Base-by-base conservation (phyloP, 176 grass and related monocot species). In the Musa troglodytarum region DNA sequence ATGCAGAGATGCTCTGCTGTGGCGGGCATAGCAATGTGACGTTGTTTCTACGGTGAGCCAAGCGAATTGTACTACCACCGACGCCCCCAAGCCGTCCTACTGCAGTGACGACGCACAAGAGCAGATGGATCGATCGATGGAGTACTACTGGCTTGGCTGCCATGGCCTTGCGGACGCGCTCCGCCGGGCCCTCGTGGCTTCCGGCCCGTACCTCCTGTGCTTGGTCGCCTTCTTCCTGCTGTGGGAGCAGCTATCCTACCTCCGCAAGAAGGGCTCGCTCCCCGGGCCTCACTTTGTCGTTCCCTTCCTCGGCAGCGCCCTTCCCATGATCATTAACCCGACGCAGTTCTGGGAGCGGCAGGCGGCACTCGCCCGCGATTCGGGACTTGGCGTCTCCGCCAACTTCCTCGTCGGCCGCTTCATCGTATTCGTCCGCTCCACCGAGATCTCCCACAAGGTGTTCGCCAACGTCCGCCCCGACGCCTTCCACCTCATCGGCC, bases 381-480 rank as follows among this genome's bases (percentile, higher is more conserved):
- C 88, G 3, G 85, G 88, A 22, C 8, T 59, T 2, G 92, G 92
- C 1, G 79, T 96, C 55, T 84, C 92, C 10, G 89, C 86, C 6
- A 82, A 96, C 76, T 87, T 69, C 63, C 49, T 96, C 1, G 57
- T 96, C 1, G 89, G 92, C 1, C 89, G 86, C 7, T 92, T 92
- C 89, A 62, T 87, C 63, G 72, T 96, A 14, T 96, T 96, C 89
- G 81, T 92, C 68, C 86, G 89, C 23, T 88, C 90, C 65, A 70
- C 86, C 0, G 92, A 96, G 77, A 78, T 96, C 26, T 96, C 89
- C 5, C 86, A 89, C 29, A 88, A 81, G 65, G 81, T 96, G 1
- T 89, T 96, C 56, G 82, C 89, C 17, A 96, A 92, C 79, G 92
- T 96, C 72, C 88, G 92, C 24, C 84, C 86, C 54, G 89, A 96